phyloP scores from a whole-genome alignment of 148 eudicot genomes.

The Camellia japonica region DNA sequence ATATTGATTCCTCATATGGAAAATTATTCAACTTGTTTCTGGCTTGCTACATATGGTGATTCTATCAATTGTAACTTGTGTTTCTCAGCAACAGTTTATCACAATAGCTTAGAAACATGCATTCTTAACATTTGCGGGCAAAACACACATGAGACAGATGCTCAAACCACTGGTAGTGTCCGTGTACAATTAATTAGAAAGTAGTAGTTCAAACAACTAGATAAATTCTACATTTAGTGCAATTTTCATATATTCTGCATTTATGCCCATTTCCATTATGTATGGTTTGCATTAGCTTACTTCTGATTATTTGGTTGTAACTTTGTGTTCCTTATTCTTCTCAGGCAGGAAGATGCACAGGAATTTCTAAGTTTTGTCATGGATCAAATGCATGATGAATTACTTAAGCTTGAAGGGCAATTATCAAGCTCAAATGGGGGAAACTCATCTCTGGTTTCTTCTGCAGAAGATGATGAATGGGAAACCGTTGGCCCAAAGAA shows the following conservation, averaged over 20 bases:
- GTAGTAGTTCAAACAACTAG: slow-evolving; percentile 7
- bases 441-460: slow-evolving; percentile 57
- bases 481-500: slow-evolving; percentile 59
- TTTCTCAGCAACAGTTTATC: not conserved
- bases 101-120: not conserved
- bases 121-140: not conserved
- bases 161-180: slow-evolving; percentile 1
- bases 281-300: not conserved
- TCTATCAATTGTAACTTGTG: not conserved
- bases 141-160: not conserved
- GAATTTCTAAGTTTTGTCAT: slow-evolving; percentile 90
- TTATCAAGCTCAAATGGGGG: slow-evolving; percentile 38
- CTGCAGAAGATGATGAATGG: slow-evolving; percentile 85
- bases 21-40: not conserved
- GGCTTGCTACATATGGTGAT: not conserved
- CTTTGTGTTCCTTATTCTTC: slow-evolving; percentile 12
- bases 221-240: not conserved
- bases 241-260: not conserved
- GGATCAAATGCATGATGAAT: slow-evolving; percentile 96
- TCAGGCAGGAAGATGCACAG: slow-evolving; percentile 99
- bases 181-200: not conserved
- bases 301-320: not conserved
- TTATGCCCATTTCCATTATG: not conserved
- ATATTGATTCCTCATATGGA: not conserved
- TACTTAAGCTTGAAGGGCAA: slow-evolving; percentile 80